Conservation (phyloP, 345 rosid species). For the Erodium maritimum region DNA sequence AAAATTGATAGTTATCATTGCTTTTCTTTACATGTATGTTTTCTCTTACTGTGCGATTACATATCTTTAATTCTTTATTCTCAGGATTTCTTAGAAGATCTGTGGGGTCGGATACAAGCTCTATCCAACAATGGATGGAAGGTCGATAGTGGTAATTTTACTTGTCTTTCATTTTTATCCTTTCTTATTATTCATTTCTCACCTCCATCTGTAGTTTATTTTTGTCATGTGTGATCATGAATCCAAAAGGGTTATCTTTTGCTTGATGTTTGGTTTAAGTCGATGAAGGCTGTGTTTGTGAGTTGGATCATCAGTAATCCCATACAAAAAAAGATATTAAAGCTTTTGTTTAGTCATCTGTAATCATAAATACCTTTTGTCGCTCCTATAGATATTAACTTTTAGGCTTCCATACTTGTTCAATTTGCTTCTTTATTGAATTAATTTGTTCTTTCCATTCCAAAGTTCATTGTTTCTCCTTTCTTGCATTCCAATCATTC, state of each 20-base stretch:
- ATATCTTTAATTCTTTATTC: neutral
- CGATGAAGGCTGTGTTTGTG: neutral
- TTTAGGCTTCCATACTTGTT: neutral
- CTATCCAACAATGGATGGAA: conserved; percentile 84
- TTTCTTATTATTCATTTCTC: neutral
- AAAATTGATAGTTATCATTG: no score
- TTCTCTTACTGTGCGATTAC: neutral
- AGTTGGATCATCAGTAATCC: neutral
- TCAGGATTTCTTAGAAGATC: conserved; percentile 95
- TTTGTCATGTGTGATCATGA: neutral
- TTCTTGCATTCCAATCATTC: no score
- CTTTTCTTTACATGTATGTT: neutral
- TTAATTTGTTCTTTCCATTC: no score
- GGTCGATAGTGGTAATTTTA: conserved; percentile 65
- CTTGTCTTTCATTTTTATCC: conserved; percentile 3
- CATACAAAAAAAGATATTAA: neutral
- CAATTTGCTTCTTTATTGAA: no score
- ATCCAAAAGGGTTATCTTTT: neutral
- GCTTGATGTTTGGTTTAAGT: neutral
- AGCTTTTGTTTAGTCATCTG: neutral
- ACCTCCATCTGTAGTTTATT: neutral
- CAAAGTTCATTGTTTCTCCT: no score
- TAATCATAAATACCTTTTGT: neutral
- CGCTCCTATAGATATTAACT: neutral
- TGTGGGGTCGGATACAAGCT: conserved; percentile 64